Evolutionary conservation across 768 basidiomycete species (phyloP).

Genomic region (Hortiboletus campestris): DNA sequence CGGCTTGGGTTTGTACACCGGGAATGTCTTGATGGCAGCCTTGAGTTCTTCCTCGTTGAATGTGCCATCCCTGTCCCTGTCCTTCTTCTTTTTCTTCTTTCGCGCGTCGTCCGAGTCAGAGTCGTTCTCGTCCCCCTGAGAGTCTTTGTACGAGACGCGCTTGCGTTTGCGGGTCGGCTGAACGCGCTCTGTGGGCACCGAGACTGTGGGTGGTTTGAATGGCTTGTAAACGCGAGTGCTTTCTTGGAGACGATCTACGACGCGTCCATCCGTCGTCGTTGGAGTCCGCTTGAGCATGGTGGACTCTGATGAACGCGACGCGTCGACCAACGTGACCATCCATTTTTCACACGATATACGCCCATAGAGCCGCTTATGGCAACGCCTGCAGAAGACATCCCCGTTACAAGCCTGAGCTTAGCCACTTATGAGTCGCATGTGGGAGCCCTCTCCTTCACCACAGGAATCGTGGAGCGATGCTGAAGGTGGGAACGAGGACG

Average conservation of each 20-base stretch:
- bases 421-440: conserved; percentile 11
- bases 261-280: conserved; percentile 66
- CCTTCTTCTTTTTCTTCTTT: conserved; percentile 67
- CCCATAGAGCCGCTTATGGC: not conserved
- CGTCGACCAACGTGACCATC: conserved; percentile 25
- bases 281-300: conserved; percentile 62
- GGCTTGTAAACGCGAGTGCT: conserved; percentile 74
- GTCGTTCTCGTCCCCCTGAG: conserved; percentile 56
- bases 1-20: conserved; percentile 79
- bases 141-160: conserved; percentile 81
- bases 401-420: too few species aligned
- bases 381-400: not conserved
- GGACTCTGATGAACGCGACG: not conserved
- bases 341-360: not conserved
- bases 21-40: conserved; percentile 65
- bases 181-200: conserved; percentile 44
- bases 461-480: conserved; percentile 33
- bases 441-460: conserved; percentile 31
- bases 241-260: conserved; percentile 66
- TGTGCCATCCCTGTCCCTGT: conserved; percentile 54
- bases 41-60: conserved; percentile 63
- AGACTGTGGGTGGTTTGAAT: conserved; percentile 69
- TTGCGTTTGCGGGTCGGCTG: conserved; percentile 83
- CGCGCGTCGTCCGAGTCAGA: conserved; percentile 49
- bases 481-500: conserved; percentile 29